phyloP scores from a whole-genome alignment of 2,329 filamentous ascomycete genomes.

The Truncatella angustata region DNA sequence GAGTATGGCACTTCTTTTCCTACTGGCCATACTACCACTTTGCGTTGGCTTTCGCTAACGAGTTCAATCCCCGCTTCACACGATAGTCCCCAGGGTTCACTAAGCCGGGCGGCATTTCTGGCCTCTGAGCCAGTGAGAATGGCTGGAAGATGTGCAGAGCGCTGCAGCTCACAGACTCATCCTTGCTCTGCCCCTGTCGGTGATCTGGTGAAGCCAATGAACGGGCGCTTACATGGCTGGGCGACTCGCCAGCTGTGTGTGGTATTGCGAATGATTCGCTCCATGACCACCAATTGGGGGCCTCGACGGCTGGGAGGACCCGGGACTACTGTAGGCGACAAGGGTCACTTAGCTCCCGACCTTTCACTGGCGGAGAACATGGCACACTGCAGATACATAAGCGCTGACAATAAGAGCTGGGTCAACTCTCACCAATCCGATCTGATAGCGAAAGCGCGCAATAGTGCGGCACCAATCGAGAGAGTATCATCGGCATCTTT shows the following conservation, averaged over 20 bases:
- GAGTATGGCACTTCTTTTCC: background rate
- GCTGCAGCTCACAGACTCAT: slow-evolving; percentile 19
- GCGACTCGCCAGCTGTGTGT: slow-evolving; percentile 28
- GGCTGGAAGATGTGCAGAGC: slow-evolving; percentile 25
- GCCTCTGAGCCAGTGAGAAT: slow-evolving; percentile 26
- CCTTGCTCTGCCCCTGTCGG: slow-evolving; percentile 4
- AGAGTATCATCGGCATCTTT: too few species aligned
- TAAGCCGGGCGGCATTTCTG: slow-evolving; percentile 24
- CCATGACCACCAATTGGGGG: slow-evolving; percentile 23
- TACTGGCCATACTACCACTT: background rate
- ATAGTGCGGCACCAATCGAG: too few species aligned
- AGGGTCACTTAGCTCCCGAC: slow-evolving; percentile 10
- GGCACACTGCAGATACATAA: slow-evolving; percentile 10
- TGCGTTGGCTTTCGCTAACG: slow-evolving; percentile 1
- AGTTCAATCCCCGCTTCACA: slow-evolving; percentile 1
- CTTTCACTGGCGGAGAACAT: slow-evolving; percentile 6
- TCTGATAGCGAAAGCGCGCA: background rate
- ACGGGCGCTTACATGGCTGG: slow-evolving; percentile 16
- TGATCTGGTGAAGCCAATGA: slow-evolving; percentile 25
- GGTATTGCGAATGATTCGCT: slow-evolving; percentile 25
- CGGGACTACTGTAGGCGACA: slow-evolving; percentile 13
- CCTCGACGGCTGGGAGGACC: slow-evolving; percentile 12
- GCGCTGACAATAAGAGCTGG: slow-evolving; percentile 7
- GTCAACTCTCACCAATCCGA: slow-evolving; percentile 8
- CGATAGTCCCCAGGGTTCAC: background rate